Evolutionary conservation across 2,329 filamentous ascomycete genomes (phyloP), one percentile per base, ranked within the genome.

Genomic region (Penicillium expansum): DNA sequence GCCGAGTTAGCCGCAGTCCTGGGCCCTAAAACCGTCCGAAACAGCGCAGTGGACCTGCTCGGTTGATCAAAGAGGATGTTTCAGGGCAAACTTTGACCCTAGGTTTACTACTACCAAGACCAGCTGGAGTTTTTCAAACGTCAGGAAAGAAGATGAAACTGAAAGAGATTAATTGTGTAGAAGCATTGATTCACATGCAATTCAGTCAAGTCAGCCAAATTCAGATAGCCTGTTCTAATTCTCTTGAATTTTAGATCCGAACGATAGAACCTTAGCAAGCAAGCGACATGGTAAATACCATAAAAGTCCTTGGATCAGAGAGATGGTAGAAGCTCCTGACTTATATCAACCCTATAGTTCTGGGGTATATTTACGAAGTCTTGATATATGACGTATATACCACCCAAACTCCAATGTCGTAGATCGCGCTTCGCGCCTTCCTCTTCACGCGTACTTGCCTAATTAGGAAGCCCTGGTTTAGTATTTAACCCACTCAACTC

Each of bases 1-100:
- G 78, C 74, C 8, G 79, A 81, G 57, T 64, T 80, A 43, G 77
- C 77, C 10, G 77, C 79, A 3, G 71, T 68, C 9, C 62, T 80
- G 45, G 79, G 79, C 1, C 74, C 74, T 18, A 69, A 72, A n/a
- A 64, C 80, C 14, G 70, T 79, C 9, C 62, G 71, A 44, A 63
- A 76, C 32, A 75, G 74, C 33, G 75, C 72, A 0, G 74, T 76
- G 29, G 73, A 76, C 11, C 52, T 77, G 39, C 74, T 77, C 53
- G 71, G 72, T 49, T 74, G 52, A 64, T 32, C 18, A 14, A 37
- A 52, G 18, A 41, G 10, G 35, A 20, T 20, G 7, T 30, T 41
- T n/a, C 33, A 16, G 1, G 13, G 5, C 32, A 38, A 33, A 4
- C 22, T 20, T 30, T 5, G 42, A 44, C n/a, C 27, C 18, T 44